These are phyloP conservation scores for Sclerotinia glacialis DNA, from an alignment of 2,329 filamentous ascomycete species.

Conservation along the genomic window DNA sequence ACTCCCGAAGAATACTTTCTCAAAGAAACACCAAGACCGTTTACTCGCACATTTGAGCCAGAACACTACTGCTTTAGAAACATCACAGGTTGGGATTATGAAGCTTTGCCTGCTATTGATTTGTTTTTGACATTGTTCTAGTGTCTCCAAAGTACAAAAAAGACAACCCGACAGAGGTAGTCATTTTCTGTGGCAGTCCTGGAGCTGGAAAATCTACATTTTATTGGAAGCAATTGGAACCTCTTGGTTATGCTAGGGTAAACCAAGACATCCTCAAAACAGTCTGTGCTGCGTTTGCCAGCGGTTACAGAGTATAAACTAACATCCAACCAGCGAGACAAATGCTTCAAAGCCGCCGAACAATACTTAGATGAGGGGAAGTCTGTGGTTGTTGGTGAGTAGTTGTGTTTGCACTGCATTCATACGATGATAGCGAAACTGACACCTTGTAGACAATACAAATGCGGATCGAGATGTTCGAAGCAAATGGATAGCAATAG, in stretches of 20 bases:
- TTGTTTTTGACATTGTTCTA: conserved; percentile 28
- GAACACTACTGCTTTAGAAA: conserved; percentile 48
- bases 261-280: conserved; percentile 89
- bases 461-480: conserved; percentile 80
- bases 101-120: not conserved
- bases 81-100: conserved; percentile 31
- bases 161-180: conserved; percentile 66
- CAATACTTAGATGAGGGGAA: conserved; percentile 61
- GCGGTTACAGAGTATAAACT: conserved; percentile 26
- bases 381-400: conserved; percentile 75
- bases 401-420: conserved; percentile 22
- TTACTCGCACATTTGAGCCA: conserved; percentile 70
- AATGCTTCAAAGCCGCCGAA: conserved; percentile 69
- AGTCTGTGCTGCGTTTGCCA: conserved; percentile 42
- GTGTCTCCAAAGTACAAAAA: conserved; percentile 46
- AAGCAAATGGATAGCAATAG: conserved; percentile 73
- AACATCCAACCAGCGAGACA: conserved; percentile 47
- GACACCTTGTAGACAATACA: conserved; percentile 72
- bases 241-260: conserved; percentile 75
- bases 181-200: conserved; percentile 85
- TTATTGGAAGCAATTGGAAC: conserved; percentile 74
- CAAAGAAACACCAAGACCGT: conserved; percentile 61
- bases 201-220: conserved; percentile 91
- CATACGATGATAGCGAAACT: conserved; percentile 10
- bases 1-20: conserved; percentile 95